Base-by-base conservation (phyloP, 2,329 filamentous ascomycete genomes). In the Diatrype stigma region DNA sequence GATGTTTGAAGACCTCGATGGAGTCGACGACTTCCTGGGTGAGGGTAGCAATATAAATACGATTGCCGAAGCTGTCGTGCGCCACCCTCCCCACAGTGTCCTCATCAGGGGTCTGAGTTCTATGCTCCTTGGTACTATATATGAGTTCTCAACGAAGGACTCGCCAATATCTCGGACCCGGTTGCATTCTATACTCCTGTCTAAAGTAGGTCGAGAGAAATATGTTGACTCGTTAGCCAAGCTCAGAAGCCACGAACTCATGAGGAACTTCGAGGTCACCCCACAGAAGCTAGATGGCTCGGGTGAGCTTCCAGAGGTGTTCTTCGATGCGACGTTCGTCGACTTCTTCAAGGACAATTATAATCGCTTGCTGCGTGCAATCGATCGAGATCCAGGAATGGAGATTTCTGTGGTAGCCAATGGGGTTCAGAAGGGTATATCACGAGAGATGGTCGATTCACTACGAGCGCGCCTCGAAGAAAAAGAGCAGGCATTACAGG, bases 291-390 rank as follows among this genome's bases (percentile, higher is more conserved):
- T 84, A 7, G 78, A 79, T 56, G 71, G 72, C 4, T 67, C 63
- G 56, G 80, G 69, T 61, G 67, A 81, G 70, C 59, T 92, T 7
- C 88, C 91, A 1, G 86, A 92, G 47, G 88, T 96, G 1, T 95
- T 84, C 65, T 94, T 97, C 56, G 91, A 96, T 60, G 79, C 82
- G 45, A 82, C 82, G 0, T 97, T 96, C 68, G 85, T 99, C 50
- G 89, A 96, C 53, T 96, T 97, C 62, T 82, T 96, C 62, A 96
- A 96, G 64, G 92, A 97, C 63, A 96, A 96, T 65, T 97, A 95
- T 66, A 93, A 89, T 62, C 86, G 92, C 8, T 73, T 96, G 51
- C 75, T 87, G 37, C 84, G 90, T 55, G 89, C 90, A 14, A 89
- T 99, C 60, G 94, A 99, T 69, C 85, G 93, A 54, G 90, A 96